These are phyloP conservation scores for Pestalotiopsis sp. DNA, from an alignment of 2,329 filamentous ascomycete genomes.

Conservation along the genomic window DNA sequence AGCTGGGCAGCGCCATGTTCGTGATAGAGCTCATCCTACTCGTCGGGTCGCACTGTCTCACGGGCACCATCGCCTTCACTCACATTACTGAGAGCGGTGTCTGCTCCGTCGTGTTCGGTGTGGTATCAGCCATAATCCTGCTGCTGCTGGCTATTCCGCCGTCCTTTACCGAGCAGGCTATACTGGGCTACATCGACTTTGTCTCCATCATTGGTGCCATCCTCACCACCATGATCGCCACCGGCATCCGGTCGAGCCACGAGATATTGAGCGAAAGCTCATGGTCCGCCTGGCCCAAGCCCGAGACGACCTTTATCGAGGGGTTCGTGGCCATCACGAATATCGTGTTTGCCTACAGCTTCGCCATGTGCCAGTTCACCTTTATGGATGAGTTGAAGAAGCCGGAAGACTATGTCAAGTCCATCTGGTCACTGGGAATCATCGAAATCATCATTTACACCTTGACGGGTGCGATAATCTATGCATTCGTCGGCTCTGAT, in stretches of 20 bases:
- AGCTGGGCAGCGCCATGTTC: conserved; percentile 54
- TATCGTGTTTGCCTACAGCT: conserved; percentile 63
- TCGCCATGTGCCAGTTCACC: conserved; percentile 36
- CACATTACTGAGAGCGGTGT: conserved; percentile 54
- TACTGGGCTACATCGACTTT: conserved; percentile 59
- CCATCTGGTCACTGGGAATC: conserved; percentile 52
- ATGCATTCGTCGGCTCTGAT: conserved; percentile 56
- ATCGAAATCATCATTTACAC: conserved; percentile 60
- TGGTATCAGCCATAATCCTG: conserved; percentile 55
- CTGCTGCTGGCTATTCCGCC: conserved; percentile 56
- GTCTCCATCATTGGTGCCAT: conserved; percentile 58
- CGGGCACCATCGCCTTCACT: conserved; percentile 62
- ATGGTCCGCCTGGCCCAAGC: conserved; percentile 32
- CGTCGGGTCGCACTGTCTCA: conserved; percentile 63
- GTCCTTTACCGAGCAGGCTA: conserved; percentile 58
- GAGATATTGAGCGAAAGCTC: conserved; percentile 18
- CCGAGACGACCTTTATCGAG: conserved; percentile 40
- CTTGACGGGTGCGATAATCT: conserved; percentile 60
- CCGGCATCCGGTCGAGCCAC: conserved; percentile 41
- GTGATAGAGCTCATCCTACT: conserved; percentile 61
- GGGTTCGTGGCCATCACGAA: conserved; percentile 57
- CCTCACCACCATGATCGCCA: conserved; percentile 58
- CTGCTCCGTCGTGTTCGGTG: conserved; percentile 59
- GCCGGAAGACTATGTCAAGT: conserved; percentile 38
- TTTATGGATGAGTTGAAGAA: conserved; percentile 39